Conservation (phyloP, 495 filamentous ascomycete genomes). For the Elaphomyces granulatus region DNA sequence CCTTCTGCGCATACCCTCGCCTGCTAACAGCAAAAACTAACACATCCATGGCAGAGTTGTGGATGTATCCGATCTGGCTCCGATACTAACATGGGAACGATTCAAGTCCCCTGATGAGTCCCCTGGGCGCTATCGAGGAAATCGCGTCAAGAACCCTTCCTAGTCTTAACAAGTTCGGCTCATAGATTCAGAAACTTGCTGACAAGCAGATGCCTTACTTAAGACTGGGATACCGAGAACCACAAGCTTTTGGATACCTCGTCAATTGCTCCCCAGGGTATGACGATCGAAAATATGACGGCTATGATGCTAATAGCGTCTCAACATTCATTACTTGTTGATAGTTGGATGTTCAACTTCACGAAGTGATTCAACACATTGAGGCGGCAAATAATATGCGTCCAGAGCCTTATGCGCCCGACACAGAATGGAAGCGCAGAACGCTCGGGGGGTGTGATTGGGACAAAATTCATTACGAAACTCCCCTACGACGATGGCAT, state of each 20-base stretch:
- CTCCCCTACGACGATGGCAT: not conserved
- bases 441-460: not conserved
- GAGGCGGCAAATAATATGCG: too few species aligned
- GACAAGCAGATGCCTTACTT: not conserved
- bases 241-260: slow-evolving; percentile 1
- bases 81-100: too few species aligned
- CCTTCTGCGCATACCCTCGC: not conserved
- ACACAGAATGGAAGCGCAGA: not conserved
- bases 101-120: too few species aligned
- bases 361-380: too few species aligned
- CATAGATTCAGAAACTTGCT: not conserved
- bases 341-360: too few species aligned
- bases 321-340: too few species aligned
- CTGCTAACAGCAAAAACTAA: not conserved
- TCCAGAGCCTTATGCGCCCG: not conserved
- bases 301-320: not conserved
- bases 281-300: not conserved
- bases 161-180: not conserved
- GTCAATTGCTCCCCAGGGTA: not conserved
- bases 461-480: not conserved
- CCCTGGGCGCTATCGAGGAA: too few species aligned
- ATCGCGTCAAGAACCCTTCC: not conserved
- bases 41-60: not conserved
- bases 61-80: not conserved
- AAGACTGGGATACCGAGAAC: not conserved